Evolutionary conservation across 495 filamentous ascomycete species (phyloP).

Genomic region (Ramalina intermedia): DNA sequence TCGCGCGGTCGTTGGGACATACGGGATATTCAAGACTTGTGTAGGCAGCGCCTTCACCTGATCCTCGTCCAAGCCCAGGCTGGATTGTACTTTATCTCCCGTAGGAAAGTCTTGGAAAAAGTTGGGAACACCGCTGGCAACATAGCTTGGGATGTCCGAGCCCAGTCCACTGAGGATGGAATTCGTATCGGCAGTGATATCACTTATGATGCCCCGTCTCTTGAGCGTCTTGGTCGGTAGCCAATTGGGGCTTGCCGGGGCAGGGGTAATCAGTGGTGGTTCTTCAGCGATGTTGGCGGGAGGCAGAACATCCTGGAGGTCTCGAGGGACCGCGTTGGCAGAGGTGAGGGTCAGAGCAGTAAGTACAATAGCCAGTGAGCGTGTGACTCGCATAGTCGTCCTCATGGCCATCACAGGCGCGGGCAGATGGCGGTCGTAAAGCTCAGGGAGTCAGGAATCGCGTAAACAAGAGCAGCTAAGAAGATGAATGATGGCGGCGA

Average conservation of each 20-base stretch:
- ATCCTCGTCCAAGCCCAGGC: constrained; percentile 39
- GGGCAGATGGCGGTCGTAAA: too few relatives aligned
- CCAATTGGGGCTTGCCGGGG: constrained; percentile 20
- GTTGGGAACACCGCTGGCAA: constrained; percentile 37
- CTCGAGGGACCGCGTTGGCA: constrained; percentile 5
- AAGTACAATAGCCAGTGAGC: background rate
- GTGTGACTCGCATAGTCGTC: too few relatives aligned
- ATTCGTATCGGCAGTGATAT: constrained; percentile 30
- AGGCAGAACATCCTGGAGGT: constrained; percentile 5
- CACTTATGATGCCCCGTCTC: constrained; percentile 31
- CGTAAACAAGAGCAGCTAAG: background rate
- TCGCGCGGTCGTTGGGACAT: constrained; percentile 2
- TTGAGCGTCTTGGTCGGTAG: constrained; percentile 23
- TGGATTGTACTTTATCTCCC: constrained; percentile 41
- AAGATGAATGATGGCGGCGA: background rate
- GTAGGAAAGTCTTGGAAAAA: constrained; percentile 56
- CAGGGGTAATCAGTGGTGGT: constrained; percentile 36
- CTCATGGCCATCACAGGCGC: too few relatives aligned
- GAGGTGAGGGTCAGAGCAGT: background rate
- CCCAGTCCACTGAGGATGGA: constrained; percentile 26
- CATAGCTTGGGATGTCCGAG: constrained; percentile 40
- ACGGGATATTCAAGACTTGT: constrained; percentile 57
- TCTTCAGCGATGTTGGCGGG: constrained; percentile 14
- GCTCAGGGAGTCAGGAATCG: too few relatives aligned
- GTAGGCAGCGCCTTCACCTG: constrained; percentile 49